Evolutionary conservation across 1,139 yeast species (phyloP), one percentile per base, ranked within the genome.

Genomic region (Scheffersomyces cryptocercus): DNA sequence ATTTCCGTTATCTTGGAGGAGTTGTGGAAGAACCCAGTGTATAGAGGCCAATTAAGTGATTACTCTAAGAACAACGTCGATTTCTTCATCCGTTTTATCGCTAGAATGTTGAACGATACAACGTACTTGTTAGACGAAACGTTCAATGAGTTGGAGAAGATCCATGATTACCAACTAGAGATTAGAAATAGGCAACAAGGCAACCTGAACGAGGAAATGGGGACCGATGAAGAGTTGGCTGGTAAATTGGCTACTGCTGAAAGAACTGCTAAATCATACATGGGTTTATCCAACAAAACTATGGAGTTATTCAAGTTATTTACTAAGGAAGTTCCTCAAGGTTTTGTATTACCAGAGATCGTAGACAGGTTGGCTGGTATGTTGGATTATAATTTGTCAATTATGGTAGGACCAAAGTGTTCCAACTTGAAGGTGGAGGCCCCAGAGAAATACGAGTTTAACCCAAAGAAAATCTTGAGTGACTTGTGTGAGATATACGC

Each of bases 381-480:
- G 99, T 72, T 93, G 61, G 88, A 93, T 67, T 93, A 91, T 66
- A 93, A 93, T 62, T 71, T 93, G 49, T 88, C 84, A 36, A 89
- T 93, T 8, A 73, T 93, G 67, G 98, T 91, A 16, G 99, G 99
- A 0, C 97, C 98, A 12, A 87, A 87, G 60, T 91, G 97, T 67
- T 81, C 93, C 10, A 90, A 87, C 46, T 77, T 93, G 53, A 89
- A 88, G 62, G 99, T 93, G 26, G 77, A 78, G 47, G 79, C 86
- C 50, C 98, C 98, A 0, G 89, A 85, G 50, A 82, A 84, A 56
- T 91, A 90, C 62, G 80, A 82, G 33, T 93, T 93, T 63, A 82
- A 88, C 55, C 97, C 99, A 4, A 83, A 82, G 50, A 78, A 76
- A 42, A 74, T 90, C 39, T 73, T 95, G 47, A 73, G 79, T 29